Base-by-base conservation (phyloP, 148 eudicot genomes). In the Spergularia bocconei region DNA sequence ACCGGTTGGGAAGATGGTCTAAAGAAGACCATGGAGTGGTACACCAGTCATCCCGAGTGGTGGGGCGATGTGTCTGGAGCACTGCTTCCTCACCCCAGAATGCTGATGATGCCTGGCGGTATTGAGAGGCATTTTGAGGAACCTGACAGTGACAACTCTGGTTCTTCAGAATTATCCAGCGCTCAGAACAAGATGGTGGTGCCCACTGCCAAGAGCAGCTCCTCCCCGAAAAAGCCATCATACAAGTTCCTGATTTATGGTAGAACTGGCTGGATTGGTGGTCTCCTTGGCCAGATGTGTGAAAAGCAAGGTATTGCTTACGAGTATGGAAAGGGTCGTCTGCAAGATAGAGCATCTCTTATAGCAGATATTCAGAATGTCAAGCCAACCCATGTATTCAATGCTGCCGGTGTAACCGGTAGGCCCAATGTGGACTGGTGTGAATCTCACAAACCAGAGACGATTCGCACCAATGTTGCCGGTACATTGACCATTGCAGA, bases 31-130 rank as follows among this genome's bases (percentile, higher is more conserved):
- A 79, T 86, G 80, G 88, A 86, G 56, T 90, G 91, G 91, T 90
- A 90, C 80, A 76, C 39, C 0, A 82, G 68, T n/a, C 85, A 86
- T 69, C 87, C 89, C 1, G 83, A 87, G 23, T 90, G 87, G 88
- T 88, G 94, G 94, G 91, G 90, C 11, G 89, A 90, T 81, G 91
- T 92, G 91, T 94, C 95, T 4, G 93, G 97, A 7, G 72, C 72
- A 2, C n/a, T 69, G 41, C 72, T 69, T 69, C 72, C 72, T 53
- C 72, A 69, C 60, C 72, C 72, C 4, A 25, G 72, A 13, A 69
- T 69, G 72, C 72, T 69, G 7, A 69, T 69, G 72, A 92, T 92
- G 97, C 97, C 95, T 10, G 93, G 97, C 75, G 92, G 89, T 11
- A 73, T 82, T 9, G 97, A 92, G 79, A 85, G 90, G 44, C 83